phyloP scores from a whole-genome alignment of 2,329 filamentous ascomycete genomes.

The Aspergillus fijiensis region DNA sequence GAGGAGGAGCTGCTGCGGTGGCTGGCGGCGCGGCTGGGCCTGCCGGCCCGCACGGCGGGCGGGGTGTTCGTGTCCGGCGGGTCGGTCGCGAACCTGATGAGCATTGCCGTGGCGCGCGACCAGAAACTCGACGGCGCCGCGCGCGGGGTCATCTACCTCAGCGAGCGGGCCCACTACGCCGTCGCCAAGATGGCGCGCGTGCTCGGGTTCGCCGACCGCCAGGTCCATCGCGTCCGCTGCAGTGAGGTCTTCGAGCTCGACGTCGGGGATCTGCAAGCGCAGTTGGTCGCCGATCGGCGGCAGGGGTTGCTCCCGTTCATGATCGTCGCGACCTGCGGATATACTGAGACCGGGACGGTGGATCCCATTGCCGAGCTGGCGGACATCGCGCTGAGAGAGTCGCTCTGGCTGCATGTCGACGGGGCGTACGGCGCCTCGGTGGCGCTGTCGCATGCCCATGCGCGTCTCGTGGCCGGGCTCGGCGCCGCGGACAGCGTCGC shows the following conservation, averaged over 20 bases:
- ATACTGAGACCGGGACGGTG: conserved; percentile 20
- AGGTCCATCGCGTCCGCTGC: conserved; percentile 16
- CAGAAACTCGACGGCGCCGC: conserved; percentile 7
- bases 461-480: conserved; percentile 12
- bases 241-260: conserved; percentile 12
- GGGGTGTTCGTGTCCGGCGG: conserved; percentile 23
- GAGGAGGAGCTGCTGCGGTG: conserved; percentile 17
- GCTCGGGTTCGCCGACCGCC: conserved; percentile 15
- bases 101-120: conserved; percentile 21
- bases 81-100: conserved; percentile 25
- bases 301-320: conserved; percentile 15
- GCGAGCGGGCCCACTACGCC: conserved; percentile 20
- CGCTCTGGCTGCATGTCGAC: conserved; percentile 27
- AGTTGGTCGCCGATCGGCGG: conserved; percentile 8
- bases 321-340: conserved; percentile 21
- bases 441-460: conserved; percentile 14
- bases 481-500: conserved; percentile 22
- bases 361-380: conserved; percentile 20
- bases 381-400: conserved; percentile 9
- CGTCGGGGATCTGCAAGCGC: not conserved
- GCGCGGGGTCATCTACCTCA: conserved; percentile 17
- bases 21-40: conserved; percentile 13
- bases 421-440: conserved; percentile 23
- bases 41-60: conserved; percentile 14
- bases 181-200: conserved; percentile 16